These are phyloP conservation scores for Diaporthe ilicicola DNA, from an alignment of 2,329 filamentous ascomycete species.

Conservation along the genomic window DNA sequence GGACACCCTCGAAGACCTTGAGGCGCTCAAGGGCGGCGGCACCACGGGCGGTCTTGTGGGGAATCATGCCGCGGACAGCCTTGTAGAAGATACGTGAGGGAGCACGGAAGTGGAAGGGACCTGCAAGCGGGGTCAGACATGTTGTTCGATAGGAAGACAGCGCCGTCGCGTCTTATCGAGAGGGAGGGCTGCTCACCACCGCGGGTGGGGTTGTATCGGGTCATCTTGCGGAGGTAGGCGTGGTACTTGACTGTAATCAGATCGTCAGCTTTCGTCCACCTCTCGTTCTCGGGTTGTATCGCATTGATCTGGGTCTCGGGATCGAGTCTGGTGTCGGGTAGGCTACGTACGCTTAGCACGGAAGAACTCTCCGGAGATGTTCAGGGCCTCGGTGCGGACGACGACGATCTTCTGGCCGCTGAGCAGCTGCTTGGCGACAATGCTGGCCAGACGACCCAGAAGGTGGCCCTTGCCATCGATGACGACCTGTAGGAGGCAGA, in stretches of 20 bases:
- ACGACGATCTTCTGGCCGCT: constrained; percentile 99
- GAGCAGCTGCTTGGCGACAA: constrained; percentile 98
- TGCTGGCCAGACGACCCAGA: constrained; percentile 97
- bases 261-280: constrained; percentile 54
- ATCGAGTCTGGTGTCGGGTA: constrained; percentile 34
- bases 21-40: constrained; percentile 96
- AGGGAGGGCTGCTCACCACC: constrained; percentile 73
- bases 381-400: constrained; percentile 98
- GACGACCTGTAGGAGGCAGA: constrained; percentile 75
- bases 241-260: constrained; percentile 94
- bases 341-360: constrained; percentile 95
- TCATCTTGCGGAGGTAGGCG: constrained; percentile 99
- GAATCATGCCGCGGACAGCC: constrained; percentile 99
- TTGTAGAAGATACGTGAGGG: constrained; percentile 99
- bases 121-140: constrained; percentile 58
- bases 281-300: not conserved
- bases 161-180: constrained; percentile 33
- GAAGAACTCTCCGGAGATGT: constrained; percentile 99
- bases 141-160: constrained; percentile 50
- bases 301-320: not conserved
- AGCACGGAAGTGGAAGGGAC: constrained; percentile 99
- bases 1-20: constrained; percentile 99
- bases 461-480: constrained; percentile 99
- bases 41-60: constrained; percentile 99
- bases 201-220: constrained; percentile 98